Evolutionary conservation across 352 stramenopile genomes (phyloP).

Genomic region (Aphanomyces invadans): DNA sequence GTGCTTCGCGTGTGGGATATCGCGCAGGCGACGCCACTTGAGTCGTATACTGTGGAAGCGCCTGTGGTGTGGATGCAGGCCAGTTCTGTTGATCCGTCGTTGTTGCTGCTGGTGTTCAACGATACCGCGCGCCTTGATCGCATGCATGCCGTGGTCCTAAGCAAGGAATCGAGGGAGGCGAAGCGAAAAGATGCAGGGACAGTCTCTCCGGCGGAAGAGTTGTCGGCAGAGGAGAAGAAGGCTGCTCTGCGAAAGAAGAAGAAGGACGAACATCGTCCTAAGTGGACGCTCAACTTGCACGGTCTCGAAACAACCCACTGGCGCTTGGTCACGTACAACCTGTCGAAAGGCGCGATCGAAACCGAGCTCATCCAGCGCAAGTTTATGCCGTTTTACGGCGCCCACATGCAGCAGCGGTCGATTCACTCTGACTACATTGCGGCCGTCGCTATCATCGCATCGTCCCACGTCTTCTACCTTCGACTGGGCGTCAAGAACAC

Average conservation of each 20-base stretch:
- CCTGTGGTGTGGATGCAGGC: slow-evolving; percentile 64
- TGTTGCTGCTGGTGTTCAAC: slow-evolving; percentile 44
- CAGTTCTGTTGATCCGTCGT: slow-evolving; percentile 44
- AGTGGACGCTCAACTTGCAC: slow-evolving; percentile 21
- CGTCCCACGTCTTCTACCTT: slow-evolving; percentile 35
- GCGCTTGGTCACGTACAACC: slow-evolving; percentile 59
- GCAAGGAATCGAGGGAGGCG: slow-evolving; percentile 14
- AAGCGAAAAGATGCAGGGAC: slow-evolving; percentile 12
- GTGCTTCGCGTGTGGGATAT: slow-evolving; percentile 70
- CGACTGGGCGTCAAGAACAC: slow-evolving; percentile 34
- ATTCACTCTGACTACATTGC: slow-evolving; percentile 37
- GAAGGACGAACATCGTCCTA: not conserved
- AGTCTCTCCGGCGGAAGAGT: not conserved
- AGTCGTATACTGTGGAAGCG: slow-evolving; percentile 41
- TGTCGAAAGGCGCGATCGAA: slow-evolving; percentile 52
- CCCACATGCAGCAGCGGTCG: slow-evolving; percentile 33
- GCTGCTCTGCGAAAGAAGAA: not conserved
- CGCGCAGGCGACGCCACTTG: slow-evolving; percentile 52
- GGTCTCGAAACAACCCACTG: slow-evolving; percentile 31
- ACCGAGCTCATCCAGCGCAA: slow-evolving; percentile 41
- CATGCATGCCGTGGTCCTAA: slow-evolving; percentile 20
- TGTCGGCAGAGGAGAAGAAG: not conserved
- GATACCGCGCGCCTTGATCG: slow-evolving; percentile 25
- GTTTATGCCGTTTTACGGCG: slow-evolving; percentile 42
- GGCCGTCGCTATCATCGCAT: slow-evolving; percentile 36